A percentile compares a stretch with the other conserved stretches of the same genome.
phyloP scores from a whole-genome alignment of 2,329 filamentous ascomycete species.

The Zasmidium cellare region DNA sequence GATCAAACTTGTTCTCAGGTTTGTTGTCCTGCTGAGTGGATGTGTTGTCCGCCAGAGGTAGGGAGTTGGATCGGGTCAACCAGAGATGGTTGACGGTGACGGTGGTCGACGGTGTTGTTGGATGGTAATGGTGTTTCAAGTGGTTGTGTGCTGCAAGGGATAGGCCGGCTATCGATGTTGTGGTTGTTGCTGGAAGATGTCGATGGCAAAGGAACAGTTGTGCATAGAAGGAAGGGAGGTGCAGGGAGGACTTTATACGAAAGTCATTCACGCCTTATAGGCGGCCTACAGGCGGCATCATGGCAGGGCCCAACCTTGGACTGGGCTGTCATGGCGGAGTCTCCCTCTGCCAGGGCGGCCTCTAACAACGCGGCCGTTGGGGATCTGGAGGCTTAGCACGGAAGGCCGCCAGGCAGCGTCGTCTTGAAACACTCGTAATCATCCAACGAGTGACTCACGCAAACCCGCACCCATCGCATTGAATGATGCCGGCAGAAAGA shows the following conservation, averaged over 20 bases:
- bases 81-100: background rate
- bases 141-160: background rate
- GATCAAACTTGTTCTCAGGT: background rate
- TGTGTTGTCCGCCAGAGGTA: background rate
- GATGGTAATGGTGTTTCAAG: background rate
- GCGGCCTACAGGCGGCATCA: slow-evolving; percentile 6
- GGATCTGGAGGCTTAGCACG: slow-evolving; percentile 4
- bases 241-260: background rate
- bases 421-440: background rate
- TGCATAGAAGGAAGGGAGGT: background rate
- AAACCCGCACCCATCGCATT: background rate
- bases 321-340: background rate
- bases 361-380: slow-evolving; percentile 1
- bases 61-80: background rate
- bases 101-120: background rate
- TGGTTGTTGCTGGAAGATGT: background rate
- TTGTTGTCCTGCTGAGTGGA: slow-evolving; percentile 3
- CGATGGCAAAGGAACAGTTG: background rate
- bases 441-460: background rate
- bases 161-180: slow-evolving; percentile 6
- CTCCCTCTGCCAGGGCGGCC: slow-evolving; percentile 2
- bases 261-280: background rate
- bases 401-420: background rate
- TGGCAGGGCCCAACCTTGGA: background rate
- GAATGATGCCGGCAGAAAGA: background rate